A percentile compares a stretch with the other conserved stretches of the same genome.
Conservation (phyloP, 805 yeast genomes). For the Ogataea nakhonphanomensis region DNA sequence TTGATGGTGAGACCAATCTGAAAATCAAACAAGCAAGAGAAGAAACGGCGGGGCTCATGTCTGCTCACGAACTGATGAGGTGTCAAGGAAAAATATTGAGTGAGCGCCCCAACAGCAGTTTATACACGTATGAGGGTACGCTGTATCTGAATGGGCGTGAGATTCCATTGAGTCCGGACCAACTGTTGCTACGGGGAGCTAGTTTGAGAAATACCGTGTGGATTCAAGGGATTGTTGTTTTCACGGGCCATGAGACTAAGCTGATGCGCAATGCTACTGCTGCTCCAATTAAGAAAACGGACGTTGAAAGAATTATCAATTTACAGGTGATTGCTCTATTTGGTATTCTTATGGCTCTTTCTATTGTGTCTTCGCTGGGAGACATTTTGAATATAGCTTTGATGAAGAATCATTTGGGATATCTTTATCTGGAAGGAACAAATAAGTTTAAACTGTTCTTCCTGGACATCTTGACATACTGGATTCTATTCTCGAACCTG, state of each 20-base stretch:
- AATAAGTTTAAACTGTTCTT: conserved; percentile 72
- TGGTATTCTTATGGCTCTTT: conserved; percentile 66
- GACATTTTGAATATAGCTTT: conserved; percentile 70
- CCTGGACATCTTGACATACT: conserved; percentile 82
- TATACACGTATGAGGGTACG: conserved; percentile 94
- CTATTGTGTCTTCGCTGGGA: conserved; percentile 83
- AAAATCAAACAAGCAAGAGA: conserved; percentile 86
- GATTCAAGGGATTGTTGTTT: conserved; percentile 90
- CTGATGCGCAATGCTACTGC: conserved; percentile 98
- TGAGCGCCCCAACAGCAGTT: conserved; percentile 90
- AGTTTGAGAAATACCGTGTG: conserved; percentile 90
- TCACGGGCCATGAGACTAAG: conserved; percentile 98
- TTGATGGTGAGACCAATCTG: conserved; percentile 96
- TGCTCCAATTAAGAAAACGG: conserved; percentile 94
- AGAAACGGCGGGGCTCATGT: conserved; percentile 72
- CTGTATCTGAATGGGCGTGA: conserved; percentile 52
- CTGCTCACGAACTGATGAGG: conserved; percentile 54
- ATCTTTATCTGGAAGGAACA: conserved; percentile 65
- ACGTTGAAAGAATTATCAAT: conserved; percentile 93
- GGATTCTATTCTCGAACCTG: conserved; percentile 94
- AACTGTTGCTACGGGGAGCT: conserved; percentile 90
- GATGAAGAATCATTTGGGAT: conserved; percentile 51
- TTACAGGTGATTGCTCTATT: conserved; percentile 87
- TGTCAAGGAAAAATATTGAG: conserved; percentile 64
- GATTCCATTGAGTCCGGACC: conserved; percentile 84